phyloP scores from a whole-genome alignment of 1,284 basidiomycete genomes.

The Ustilago shanxiensis region DNA sequence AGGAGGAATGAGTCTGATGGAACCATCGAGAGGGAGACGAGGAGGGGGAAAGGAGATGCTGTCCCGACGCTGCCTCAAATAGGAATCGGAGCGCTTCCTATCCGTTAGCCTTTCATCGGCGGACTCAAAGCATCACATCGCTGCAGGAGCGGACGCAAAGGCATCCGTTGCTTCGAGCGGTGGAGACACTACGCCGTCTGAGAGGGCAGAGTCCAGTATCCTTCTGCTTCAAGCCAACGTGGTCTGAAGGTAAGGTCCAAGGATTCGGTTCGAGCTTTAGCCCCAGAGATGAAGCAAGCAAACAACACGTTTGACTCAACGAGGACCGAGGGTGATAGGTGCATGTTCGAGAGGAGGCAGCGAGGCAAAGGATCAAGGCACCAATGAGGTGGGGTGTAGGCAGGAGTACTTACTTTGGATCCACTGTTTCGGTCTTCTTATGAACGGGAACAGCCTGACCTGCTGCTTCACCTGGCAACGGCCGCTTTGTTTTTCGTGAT shows the following conservation, averaged over 20 bases:
- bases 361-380: background rate
- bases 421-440: constrained; percentile 20
- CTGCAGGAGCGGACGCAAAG: background rate
- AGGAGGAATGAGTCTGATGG: background rate
- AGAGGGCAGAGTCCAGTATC: background rate
- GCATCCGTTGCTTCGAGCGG: background rate
- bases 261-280: background rate
- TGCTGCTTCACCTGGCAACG: background rate
- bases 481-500: background rate
- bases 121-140: background rate
- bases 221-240: background rate
- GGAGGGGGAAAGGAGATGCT: background rate
- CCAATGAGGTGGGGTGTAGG: background rate
- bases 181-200: background rate
- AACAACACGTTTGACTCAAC: background rate
- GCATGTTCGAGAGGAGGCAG: background rate
- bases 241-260: background rate
- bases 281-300: constrained; percentile 1
- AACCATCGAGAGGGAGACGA: background rate
- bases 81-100: background rate
- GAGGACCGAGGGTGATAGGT: background rate
- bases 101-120: background rate
- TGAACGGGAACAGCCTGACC: constrained; percentile 6
- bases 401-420: constrained; percentile 18
- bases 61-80: background rate